phyloP scores from a whole-genome alignment of 441 rosid genomes.

The Eruca vesicaria region DNA sequence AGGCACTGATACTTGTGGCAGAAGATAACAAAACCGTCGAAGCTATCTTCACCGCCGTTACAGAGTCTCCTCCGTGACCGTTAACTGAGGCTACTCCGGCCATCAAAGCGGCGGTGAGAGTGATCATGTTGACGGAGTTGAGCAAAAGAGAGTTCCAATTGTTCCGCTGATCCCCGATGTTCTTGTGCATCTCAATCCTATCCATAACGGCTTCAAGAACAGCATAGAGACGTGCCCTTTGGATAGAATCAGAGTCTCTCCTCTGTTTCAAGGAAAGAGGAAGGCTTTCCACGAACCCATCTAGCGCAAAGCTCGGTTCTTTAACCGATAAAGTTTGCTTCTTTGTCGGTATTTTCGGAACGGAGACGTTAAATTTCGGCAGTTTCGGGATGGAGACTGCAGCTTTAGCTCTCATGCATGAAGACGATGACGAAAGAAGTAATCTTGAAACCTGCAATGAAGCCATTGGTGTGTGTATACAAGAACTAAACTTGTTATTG shows the following conservation, averaged over 20 bases:
- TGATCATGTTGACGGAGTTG: conserved; percentile 60
- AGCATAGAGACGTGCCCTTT: conserved; percentile 35
- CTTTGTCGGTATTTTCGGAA: conserved; percentile 19
- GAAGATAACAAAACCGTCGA: conserved; percentile 54
- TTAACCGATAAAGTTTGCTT: conserved; percentile 14
- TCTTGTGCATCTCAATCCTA: conserved; percentile 59
- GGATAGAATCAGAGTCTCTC: conserved; percentile 20
- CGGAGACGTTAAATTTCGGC: conserved; percentile 32
- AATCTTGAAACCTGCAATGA: conserved; percentile 40
- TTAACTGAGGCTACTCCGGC: conserved; percentile 41
- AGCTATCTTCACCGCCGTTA: conserved; percentile 44
- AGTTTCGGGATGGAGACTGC: conserved; percentile 47
- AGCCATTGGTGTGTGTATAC: conserved; percentile 35
- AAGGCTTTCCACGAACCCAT: conserved; percentile 2
- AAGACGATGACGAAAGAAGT: conserved; percentile 25
- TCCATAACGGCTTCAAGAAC: conserved; percentile 54
- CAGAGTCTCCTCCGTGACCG: conserved; percentile 29
- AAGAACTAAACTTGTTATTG: not conserved
- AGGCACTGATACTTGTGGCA: conserved; percentile 49
- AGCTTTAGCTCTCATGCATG: conserved; percentile 30
- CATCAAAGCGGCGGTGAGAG: conserved; percentile 48
- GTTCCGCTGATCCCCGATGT: conserved; percentile 57
- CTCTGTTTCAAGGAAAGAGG: conserved; percentile 19
- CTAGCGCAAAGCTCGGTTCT: conserved; percentile 17
- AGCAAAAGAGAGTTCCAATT: conserved; percentile 60